These are phyloP conservation scores for Hypoxylon sp. DNA, from an alignment of 2,329 filamentous ascomycete species.

Conservation along the genomic window DNA sequence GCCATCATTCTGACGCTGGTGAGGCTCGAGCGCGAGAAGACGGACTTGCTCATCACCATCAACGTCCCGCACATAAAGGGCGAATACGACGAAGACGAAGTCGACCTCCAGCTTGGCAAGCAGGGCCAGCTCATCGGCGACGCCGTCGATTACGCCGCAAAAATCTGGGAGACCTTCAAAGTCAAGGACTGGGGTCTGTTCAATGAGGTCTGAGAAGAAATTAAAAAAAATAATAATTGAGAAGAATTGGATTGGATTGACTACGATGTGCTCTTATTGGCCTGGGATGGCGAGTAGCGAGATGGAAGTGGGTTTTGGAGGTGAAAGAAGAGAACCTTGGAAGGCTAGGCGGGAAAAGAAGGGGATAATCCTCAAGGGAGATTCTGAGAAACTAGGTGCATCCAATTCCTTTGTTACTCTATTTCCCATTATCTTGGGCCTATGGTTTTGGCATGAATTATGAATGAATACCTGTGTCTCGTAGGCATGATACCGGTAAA, in stretches of 20 bases:
- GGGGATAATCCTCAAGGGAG: neutral
- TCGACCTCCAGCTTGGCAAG: constrained; percentile 75
- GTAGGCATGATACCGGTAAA: neutral
- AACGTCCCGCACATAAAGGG: constrained; percentile 88
- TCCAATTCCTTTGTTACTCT: constrained; percentile 23
- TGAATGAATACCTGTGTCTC: constrained; percentile 15
- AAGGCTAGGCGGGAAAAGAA: constrained; percentile 1
- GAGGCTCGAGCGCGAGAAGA: constrained; percentile 78
- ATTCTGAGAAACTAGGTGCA: constrained; percentile 1
- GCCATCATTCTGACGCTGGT: constrained; percentile 83
- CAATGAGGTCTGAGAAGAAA: constrained; percentile 54
- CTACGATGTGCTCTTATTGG: neutral
- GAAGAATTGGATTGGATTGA: neutral
- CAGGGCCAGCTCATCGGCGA: constrained; percentile 77
- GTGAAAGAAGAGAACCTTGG: too few relatives aligned
- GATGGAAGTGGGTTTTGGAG: neutral
- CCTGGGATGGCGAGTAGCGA: neutral
- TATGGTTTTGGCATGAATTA: constrained; percentile 23
- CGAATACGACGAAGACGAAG: constrained; percentile 79
- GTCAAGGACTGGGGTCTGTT: constrained; percentile 88
- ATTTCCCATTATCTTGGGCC: constrained; percentile 6
- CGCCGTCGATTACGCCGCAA: constrained; percentile 74
- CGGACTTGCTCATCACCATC: constrained; percentile 86
- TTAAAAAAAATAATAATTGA: neutral
- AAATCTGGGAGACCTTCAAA: constrained; percentile 79